phyloP scores from a whole-genome alignment of 495 filamentous ascomycete genomes.

The Tirmania nivea region DNA sequence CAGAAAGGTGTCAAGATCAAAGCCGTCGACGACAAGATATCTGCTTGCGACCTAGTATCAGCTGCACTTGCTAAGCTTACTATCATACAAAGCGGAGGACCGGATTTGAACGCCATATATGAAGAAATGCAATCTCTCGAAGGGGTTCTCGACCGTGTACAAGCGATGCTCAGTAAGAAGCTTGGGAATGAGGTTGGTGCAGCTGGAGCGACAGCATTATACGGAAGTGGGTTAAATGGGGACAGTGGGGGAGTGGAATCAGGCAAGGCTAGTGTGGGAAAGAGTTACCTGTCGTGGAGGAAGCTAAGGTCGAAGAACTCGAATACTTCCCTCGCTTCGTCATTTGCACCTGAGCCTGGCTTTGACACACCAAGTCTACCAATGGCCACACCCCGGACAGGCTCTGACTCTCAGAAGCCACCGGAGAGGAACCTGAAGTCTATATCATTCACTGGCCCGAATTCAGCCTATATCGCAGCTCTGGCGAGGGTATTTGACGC shows the following conservation, averaged over 20 bases:
- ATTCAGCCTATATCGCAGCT: conserved; percentile 20
- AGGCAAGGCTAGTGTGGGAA: conserved; percentile 16
- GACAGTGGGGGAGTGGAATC: conserved; percentile 15
- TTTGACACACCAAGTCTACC: conserved; percentile 13
- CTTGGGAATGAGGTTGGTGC: conserved; percentile 80
- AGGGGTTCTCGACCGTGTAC: conserved; percentile 63
- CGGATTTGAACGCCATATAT: conserved; percentile 26
- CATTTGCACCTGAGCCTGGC: neutral
- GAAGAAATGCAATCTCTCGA: conserved; percentile 95
- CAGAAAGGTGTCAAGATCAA: conserved; percentile 87
- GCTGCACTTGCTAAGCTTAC: conserved; percentile 69
- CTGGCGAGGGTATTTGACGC: conserved; percentile 86
- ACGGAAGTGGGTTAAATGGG: conserved; percentile 12
- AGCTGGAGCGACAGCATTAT: conserved; percentile 30
- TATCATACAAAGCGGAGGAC: conserved; percentile 51
- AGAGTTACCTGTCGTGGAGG: conserved; percentile 48
- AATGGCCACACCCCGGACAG: conserved; percentile 12
- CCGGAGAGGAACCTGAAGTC: conserved; percentile 45
- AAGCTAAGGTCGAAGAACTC: conserved; percentile 79
- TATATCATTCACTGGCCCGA: conserved; percentile 44
- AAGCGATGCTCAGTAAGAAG: conserved; percentile 53
- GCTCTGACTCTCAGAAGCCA: conserved; percentile 18
- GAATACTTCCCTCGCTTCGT: conserved; percentile 14
- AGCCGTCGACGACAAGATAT: conserved; percentile 76
- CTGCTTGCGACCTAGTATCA: conserved; percentile 79